These are phyloP conservation scores for Talaromyces verruculosus DNA, from an alignment of 2,329 filamentous ascomycete genomes.

Conservation along the genomic window DNA sequence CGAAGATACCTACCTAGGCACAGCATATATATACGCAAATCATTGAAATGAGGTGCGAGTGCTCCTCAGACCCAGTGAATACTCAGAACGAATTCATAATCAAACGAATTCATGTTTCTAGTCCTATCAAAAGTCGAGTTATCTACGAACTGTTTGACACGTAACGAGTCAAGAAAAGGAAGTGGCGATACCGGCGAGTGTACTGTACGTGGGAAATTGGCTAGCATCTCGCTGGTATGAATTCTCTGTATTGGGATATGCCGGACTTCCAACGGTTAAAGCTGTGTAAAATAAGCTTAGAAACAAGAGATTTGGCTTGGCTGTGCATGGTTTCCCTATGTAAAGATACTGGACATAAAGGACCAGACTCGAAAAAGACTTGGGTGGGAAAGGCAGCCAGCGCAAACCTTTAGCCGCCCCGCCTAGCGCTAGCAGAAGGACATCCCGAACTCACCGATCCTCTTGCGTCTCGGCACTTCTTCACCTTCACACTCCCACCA, in stretches of 20 bases:
- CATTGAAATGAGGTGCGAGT: not conserved
- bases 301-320: not conserved
- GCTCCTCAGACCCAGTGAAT: not conserved
- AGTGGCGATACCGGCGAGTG: not conserved
- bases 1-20: not conserved
- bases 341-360: not conserved
- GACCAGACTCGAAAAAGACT: not conserved
- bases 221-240: not conserved
- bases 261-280: not conserved
- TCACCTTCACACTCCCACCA: constrained; percentile 30
- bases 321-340: not conserved
- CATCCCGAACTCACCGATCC: constrained; percentile 22
- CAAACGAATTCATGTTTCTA: not conserved
- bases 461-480: constrained; percentile 33
- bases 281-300: not conserved
- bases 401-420: constrained; percentile 11
- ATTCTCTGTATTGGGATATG: not conserved
- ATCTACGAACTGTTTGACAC: not conserved
- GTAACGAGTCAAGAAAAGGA: not conserved
- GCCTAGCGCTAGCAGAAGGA: constrained; percentile 8
- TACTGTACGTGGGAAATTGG: not conserved
- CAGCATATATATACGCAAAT: not conserved
- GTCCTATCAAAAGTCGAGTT: not conserved
- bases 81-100: not conserved
- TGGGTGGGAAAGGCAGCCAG: not conserved